phyloP scores from a whole-genome alignment of 2,329 filamentous ascomycete species.

The Penicillium sp. region DNA sequence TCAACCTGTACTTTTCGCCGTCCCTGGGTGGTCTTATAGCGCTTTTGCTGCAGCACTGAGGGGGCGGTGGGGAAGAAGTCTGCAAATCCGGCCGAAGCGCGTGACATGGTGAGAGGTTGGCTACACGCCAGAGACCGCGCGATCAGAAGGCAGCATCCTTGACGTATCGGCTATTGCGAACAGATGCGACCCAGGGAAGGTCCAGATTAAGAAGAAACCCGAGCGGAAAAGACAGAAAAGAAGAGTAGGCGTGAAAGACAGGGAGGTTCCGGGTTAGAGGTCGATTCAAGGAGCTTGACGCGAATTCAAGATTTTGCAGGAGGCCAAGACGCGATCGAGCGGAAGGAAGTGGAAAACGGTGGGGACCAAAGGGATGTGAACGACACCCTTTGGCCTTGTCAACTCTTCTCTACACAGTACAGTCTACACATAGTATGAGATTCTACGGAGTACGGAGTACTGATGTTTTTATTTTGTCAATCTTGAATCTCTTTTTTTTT shows the following conservation, averaged over 20 bases:
- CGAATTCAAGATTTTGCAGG: conserved; percentile 18
- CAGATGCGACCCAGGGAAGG: conserved; percentile 23
- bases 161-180: conserved; percentile 24
- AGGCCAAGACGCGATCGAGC: conserved; percentile 15
- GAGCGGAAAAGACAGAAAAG: neutral
- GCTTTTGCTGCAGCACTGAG: conserved; percentile 57
- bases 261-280: neutral
- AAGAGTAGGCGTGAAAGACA: neutral
- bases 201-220: neutral
- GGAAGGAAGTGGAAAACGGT: conserved; percentile 15
- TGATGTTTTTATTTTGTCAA: neutral
- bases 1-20: conserved; percentile 56
- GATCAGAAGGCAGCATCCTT: conserved; percentile 44
- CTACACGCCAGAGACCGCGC: conserved; percentile 42
- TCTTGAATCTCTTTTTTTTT: conserved; percentile 1
- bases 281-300: conserved; percentile 9
- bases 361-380: conserved; percentile 10
- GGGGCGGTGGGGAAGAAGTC: conserved; percentile 83
- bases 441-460: no score
- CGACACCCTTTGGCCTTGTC: neutral
- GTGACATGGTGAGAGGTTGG: conserved; percentile 68
- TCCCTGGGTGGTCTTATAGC: conserved; percentile 52
- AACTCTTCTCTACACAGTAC: no score
- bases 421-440: no score
- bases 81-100: conserved; percentile 77